phyloP scores from a whole-genome alignment of 768 basidiomycete species.

The Hypholoma fasciculare region DNA sequence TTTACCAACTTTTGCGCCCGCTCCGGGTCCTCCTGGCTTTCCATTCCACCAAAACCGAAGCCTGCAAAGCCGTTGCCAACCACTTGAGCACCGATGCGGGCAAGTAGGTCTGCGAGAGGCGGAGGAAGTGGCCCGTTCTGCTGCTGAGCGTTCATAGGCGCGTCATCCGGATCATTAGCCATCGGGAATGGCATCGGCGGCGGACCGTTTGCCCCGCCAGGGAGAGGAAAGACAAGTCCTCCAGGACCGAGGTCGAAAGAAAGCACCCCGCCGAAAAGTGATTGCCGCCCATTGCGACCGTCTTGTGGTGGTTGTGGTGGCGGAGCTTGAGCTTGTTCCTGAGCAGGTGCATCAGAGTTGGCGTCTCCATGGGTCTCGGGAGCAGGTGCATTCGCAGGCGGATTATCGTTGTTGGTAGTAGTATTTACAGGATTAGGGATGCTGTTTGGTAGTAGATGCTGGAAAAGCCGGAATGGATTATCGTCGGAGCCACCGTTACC shows the following conservation, averaged over 20 bases:
- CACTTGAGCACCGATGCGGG: slow-evolving; percentile 14
- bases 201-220: neutral
- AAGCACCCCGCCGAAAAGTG: slow-evolving; percentile 6
- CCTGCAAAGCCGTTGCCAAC: slow-evolving; percentile 12
- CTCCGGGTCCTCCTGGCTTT: slow-evolving; percentile 60
- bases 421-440: slow-evolving; percentile 2
- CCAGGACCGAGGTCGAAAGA: slow-evolving; percentile 11
- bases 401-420: slow-evolving; percentile 6
- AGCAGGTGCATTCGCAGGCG: neutral
- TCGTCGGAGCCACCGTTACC: slow-evolving; percentile 4
- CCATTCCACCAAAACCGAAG: slow-evolving; percentile 15
- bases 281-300: neutral
- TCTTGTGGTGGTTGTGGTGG: neutral
- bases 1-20: slow-evolving; percentile 63
- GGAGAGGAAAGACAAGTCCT: neutral
- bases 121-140: neutral
- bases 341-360: neutral
- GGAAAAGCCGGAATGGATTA: slow-evolving; percentile 18
- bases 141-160: neutral
- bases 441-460: slow-evolving; percentile 11
- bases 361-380: neutral
- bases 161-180: neutral
- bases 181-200: neutral
- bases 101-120: neutral
- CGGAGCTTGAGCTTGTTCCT: neutral